Conservation (phyloP, 352 stramenopile genomes). For the Blastocystis sp. region DNA sequence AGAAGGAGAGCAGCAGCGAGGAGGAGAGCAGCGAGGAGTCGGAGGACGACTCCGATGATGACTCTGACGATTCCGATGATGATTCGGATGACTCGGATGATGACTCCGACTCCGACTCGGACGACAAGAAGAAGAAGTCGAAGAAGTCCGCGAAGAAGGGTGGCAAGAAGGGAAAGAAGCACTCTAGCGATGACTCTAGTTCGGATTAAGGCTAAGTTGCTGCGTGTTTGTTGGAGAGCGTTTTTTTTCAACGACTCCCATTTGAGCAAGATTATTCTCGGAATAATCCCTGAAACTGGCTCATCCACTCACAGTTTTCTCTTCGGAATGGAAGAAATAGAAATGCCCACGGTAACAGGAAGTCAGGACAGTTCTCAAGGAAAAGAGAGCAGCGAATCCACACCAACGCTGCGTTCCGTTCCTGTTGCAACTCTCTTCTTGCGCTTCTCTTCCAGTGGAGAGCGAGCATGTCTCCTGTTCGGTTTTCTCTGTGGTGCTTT, state of each 20-base stretch:
- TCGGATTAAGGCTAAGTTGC: constrained; percentile 26
- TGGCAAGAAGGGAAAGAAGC: constrained; percentile 48
- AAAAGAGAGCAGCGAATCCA: not conserved
- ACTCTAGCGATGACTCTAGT: constrained; percentile 55
- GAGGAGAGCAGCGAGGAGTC: constrained; percentile 39
- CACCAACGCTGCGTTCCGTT: not conserved
- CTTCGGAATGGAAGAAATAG: not conserved
- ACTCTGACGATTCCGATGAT: constrained; percentile 21
- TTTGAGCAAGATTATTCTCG: no score
- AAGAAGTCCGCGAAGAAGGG: constrained; percentile 60
- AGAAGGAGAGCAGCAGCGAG: not conserved
- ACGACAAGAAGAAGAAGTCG: constrained; percentile 58
- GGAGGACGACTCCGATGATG: constrained; percentile 17
- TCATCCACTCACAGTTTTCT: no score
- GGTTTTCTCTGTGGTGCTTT: not conserved
- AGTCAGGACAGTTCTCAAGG: not conserved
- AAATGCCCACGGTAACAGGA: not conserved
- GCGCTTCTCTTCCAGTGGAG: not conserved
- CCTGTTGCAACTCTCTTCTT: not conserved
- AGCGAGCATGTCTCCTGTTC: not conserved
- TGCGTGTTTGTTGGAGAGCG: no score
- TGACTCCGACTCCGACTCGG: not conserved
- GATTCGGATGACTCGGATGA: not conserved
- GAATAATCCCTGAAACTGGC: no score
- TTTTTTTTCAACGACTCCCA: no score